Percentiles rank a stretch among this genome's conserved stretches.
Evolutionary conservation across 495 filamentous ascomycete genomes (phyloP).

Genomic region (Penicillium dipodomyicola): DNA sequence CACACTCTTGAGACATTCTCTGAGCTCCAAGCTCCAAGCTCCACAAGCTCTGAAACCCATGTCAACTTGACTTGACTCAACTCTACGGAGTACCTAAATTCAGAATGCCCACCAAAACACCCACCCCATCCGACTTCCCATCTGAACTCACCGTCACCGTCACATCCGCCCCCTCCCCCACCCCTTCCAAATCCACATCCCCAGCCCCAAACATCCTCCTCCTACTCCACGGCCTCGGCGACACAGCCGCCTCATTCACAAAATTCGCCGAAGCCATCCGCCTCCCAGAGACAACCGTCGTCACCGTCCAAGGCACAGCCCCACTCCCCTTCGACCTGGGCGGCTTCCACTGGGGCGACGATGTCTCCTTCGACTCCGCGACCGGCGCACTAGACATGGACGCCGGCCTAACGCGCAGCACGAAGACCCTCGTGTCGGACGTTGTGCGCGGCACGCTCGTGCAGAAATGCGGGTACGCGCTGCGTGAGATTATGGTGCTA

Average conservation of each 20-base stretch:
- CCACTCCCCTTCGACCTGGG: conserved; percentile 70
- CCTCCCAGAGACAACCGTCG: conserved; percentile 74
- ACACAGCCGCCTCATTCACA: conserved; percentile 67
- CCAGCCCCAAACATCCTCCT: conserved; percentile 71
- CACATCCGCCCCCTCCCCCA: conserved; percentile 28
- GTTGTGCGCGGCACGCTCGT: conserved; percentile 62
- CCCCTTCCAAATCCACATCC: conserved; percentile 14
- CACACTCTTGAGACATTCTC: neutral
- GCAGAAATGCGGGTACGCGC: conserved; percentile 65
- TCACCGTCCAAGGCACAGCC: conserved; percentile 72
- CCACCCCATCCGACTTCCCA: conserved; percentile 52
- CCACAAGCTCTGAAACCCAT: neutral
- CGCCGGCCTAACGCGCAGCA: conserved; percentile 65
- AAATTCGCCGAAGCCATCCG: conserved; percentile 68
- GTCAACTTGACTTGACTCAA: neutral
- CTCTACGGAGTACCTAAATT: neutral
- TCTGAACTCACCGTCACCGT: conserved; percentile 44
- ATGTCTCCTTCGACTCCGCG: conserved; percentile 63
- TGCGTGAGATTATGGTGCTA: conserved; percentile 69
- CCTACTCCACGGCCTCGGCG: conserved; percentile 88
- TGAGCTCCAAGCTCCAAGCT: neutral
- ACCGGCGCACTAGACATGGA: conserved; percentile 73
- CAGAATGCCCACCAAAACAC: conserved; percentile 41
- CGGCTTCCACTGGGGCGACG: conserved; percentile 93
- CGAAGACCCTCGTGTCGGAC: conserved; percentile 48